Evolutionary conservation across 768 basidiomycete genomes (phyloP).

Genomic region (Calocybe cyanea): DNA sequence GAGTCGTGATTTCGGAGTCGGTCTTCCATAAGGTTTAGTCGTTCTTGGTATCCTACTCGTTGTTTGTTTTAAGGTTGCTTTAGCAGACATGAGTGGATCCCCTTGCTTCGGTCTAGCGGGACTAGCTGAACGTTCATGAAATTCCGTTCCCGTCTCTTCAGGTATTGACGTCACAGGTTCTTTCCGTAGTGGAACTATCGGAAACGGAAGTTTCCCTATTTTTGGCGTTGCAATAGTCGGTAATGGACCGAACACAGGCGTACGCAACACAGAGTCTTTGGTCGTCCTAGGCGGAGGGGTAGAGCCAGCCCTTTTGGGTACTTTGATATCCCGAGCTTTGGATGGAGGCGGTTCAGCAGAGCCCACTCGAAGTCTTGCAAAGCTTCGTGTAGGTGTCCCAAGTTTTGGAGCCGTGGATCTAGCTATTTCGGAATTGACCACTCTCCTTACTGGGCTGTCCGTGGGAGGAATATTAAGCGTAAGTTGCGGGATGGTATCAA

Average conservation of each 20-base stretch:
- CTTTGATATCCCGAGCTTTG: conserved; percentile 13
- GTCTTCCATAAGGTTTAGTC: conserved; percentile 55
- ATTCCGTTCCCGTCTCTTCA: conserved; percentile 25
- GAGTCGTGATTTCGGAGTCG: conserved; percentile 16
- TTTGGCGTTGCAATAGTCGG: conserved; percentile 4
- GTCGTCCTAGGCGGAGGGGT: conserved; percentile 13
- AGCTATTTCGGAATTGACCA: conserved; percentile 30
- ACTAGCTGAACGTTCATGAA: conserved; percentile 4
- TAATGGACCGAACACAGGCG: conserved; percentile 1
- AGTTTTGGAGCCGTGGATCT: conserved; percentile 29
- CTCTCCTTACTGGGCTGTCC: conserved; percentile 40
- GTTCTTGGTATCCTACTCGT: conserved; percentile 63
- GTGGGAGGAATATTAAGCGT: conserved; percentile 27
- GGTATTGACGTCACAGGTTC: conserved; percentile 21
- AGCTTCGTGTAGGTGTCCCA: conserved; percentile 22
- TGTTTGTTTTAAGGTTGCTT: conserved; percentile 47
- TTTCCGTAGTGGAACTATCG: conserved; percentile 22
- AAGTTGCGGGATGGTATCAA: conserved; percentile 17
- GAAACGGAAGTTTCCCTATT: conserved; percentile 29
- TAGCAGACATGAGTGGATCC: conserved; percentile 28
- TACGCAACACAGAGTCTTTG: conserved; percentile 2
- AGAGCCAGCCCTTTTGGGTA: conserved; percentile 6
- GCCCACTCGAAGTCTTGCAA: conserved; percentile 24
- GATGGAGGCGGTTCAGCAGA: conserved; percentile 24
- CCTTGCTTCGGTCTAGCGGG: conserved; percentile 18